phyloP scores from a whole-genome alignment of 805 yeast genomes.

The Teunomyces aglyptinius region DNA sequence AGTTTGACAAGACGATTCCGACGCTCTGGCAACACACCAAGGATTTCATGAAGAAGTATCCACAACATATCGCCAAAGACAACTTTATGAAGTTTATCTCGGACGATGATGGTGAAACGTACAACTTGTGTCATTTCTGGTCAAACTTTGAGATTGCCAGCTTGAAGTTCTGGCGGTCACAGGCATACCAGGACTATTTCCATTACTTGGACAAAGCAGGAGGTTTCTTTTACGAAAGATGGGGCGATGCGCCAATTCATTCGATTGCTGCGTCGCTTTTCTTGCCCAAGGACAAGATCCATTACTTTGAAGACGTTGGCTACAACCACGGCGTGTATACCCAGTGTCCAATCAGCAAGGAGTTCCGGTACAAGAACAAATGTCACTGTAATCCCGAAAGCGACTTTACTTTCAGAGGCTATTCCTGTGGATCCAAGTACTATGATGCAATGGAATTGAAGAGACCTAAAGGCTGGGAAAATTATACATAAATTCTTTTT shows the following conservation, averaged over 20 bases:
- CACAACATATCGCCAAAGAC: conserved; percentile 58
- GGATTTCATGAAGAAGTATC: conserved; percentile 59
- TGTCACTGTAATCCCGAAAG: conserved; percentile 72
- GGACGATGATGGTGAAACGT: conserved; percentile 63
- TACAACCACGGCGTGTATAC: conserved; percentile 79
- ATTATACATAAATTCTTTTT: conserved; percentile 7
- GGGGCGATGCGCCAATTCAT: conserved; percentile 96
- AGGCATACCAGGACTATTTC: conserved; percentile 69
- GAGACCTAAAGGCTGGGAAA: conserved; percentile 32
- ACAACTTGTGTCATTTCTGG: conserved; percentile 88
- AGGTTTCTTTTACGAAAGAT: conserved; percentile 87
- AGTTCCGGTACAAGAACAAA: conserved; percentile 52
- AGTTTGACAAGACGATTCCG: conserved; percentile 81
- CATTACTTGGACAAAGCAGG: conserved; percentile 74
- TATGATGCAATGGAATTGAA: conserved; percentile 29
- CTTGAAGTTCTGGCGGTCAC: conserved; percentile 69
- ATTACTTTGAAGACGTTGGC: conserved; percentile 81
- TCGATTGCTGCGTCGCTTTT: conserved; percentile 83
- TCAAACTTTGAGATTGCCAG: conserved; percentile 83
- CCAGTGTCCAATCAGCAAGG: conserved; percentile 71
- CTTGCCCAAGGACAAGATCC: conserved; percentile 65
- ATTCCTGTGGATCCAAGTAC: conserved; percentile 32
- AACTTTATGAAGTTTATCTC: conserved; percentile 69
- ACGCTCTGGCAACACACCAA: conserved; percentile 78
- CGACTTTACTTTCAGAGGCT: conserved; percentile 68